Evolutionary conservation across 768 basidiomycete species (phyloP).

Genomic region (Amanita brunnescens): DNA sequence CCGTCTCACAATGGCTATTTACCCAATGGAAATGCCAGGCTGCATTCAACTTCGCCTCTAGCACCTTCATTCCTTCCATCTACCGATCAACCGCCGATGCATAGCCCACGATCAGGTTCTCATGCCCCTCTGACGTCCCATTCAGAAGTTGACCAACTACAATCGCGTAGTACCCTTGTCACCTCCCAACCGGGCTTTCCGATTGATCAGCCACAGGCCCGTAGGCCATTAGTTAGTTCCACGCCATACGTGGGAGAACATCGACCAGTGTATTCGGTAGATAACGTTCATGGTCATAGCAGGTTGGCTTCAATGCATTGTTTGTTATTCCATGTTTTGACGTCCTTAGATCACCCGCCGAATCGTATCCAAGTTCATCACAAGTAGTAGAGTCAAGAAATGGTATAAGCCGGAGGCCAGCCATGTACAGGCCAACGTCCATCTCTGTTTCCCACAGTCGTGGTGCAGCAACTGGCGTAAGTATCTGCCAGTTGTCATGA

Average conservation of each 20-base stretch:
- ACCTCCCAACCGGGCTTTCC: not conserved
- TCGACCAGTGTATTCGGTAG: constrained; percentile 6
- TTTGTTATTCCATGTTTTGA: not conserved
- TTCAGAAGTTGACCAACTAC: not conserved
- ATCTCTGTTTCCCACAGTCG: constrained; percentile 37
- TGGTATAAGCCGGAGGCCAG: constrained; percentile 29
- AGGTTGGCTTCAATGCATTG: constrained; percentile 1
- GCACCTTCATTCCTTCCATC: not conserved
- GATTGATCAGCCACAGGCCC: not conserved
- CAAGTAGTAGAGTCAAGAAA: constrained; percentile 16
- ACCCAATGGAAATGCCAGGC: constrained; percentile 8
- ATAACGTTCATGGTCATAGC: constrained; percentile 3
- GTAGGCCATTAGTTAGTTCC: constrained; percentile 15
- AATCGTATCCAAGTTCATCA: constrained; percentile 23
- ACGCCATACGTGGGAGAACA: constrained; percentile 8
- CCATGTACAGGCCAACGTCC: constrained; percentile 31
- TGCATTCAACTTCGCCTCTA: constrained; percentile 6
- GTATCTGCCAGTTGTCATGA: constrained; percentile 8
- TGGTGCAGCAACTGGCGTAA: constrained; percentile 43
- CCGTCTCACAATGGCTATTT: not conserved
- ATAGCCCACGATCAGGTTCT: constrained; percentile 8
- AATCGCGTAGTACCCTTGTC: not conserved
- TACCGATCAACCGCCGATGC: not conserved
- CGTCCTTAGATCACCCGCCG: constrained; percentile 30
- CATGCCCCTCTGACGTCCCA: not conserved